phyloP scores from a whole-genome alignment of 1,284 basidiomycete genomes.

The Pholiota adiposa region DNA sequence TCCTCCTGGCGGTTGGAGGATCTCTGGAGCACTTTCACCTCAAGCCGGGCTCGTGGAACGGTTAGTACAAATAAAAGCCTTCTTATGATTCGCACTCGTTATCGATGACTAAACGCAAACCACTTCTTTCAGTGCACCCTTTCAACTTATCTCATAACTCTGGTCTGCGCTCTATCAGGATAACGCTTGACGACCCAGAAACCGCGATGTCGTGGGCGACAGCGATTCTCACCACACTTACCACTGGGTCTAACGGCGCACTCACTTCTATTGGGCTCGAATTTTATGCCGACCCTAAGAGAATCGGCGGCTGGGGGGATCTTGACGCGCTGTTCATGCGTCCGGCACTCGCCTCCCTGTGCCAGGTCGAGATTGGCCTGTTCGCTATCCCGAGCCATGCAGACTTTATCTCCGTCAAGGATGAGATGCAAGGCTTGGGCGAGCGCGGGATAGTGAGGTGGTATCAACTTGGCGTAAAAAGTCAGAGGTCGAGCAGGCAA shows the following conservation, averaged over 20 bases:
- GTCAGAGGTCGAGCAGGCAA: constrained; percentile 36
- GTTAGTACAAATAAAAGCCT: constrained; percentile 27
- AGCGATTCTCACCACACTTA: constrained; percentile 34
- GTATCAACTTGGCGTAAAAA: constrained; percentile 45
- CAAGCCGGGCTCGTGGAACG: constrained; percentile 44
- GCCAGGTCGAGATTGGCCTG: constrained; percentile 41
- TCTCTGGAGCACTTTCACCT: constrained; percentile 45
- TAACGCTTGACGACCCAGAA: constrained; percentile 43
- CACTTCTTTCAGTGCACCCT: constrained; percentile 31
- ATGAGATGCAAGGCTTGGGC: constrained; percentile 31
- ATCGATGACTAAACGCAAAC: constrained; percentile 13
- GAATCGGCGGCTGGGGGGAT: constrained; percentile 33
- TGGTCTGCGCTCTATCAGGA: constrained; percentile 38
- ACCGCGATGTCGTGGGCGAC: constrained; percentile 41
- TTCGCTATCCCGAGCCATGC: constrained; percentile 38
- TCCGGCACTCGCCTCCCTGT: constrained; percentile 28
- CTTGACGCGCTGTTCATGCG: constrained; percentile 37
- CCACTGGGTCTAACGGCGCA: constrained; percentile 16
- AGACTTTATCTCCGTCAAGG: constrained; percentile 37
- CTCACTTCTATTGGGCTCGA: constrained; percentile 40
- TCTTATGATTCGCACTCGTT: background rate
- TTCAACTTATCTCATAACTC: constrained; percentile 40
- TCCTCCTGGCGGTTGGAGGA: constrained; percentile 35
- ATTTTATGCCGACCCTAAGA: constrained; percentile 43
- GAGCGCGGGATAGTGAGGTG: constrained; percentile 33